Percentiles rank a stretch among this genome's conserved stretches.
phyloP scores from a whole-genome alignment of 441 rosid genomes.

The Capsella rubella region DNA sequence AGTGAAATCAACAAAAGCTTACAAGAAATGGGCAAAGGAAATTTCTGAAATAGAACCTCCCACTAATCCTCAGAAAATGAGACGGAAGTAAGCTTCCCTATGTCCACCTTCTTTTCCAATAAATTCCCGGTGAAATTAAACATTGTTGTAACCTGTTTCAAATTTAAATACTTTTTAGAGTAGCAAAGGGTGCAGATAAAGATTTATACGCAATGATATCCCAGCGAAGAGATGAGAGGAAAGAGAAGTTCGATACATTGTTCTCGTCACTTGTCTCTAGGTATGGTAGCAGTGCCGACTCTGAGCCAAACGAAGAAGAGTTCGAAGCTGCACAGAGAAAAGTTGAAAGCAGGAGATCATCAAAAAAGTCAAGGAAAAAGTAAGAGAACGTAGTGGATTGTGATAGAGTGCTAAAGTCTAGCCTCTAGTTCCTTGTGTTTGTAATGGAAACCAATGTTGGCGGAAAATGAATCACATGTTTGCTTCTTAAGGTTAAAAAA shows the following conservation, averaged over 20 bases:
- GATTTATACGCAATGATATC: constrained; percentile 68
- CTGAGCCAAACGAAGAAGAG: constrained; percentile 88
- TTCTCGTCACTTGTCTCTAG: constrained; percentile 75
- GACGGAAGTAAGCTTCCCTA: constrained; percentile 55
- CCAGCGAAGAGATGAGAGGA: constrained; percentile 68
- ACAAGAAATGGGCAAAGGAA: constrained; percentile 79
- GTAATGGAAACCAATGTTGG: constrained; percentile 17
- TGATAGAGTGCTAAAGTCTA: neutral
- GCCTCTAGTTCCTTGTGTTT: constrained; percentile 7
- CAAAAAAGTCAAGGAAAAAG: constrained; percentile 61
- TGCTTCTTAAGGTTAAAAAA: neutral
- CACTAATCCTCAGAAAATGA: constrained; percentile 60
- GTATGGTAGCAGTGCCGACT: constrained; percentile 63
- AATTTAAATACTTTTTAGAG: constrained; percentile 41
- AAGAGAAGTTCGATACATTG: constrained; percentile 79
- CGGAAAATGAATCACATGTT: neutral
- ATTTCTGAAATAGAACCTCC: constrained; percentile 80
- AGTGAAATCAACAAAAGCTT: constrained; percentile 72
- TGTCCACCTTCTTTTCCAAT: neutral
- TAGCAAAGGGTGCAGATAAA: constrained; percentile 51
- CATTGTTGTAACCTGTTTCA: constrained; percentile 4
- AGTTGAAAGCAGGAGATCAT: constrained; percentile 60
- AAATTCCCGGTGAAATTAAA: neutral
- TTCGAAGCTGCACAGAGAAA: constrained; percentile 86
- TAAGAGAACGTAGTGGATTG: neutral